Conservation (phyloP, 305 asterid species). For the Solanum hybrid region DNA sequence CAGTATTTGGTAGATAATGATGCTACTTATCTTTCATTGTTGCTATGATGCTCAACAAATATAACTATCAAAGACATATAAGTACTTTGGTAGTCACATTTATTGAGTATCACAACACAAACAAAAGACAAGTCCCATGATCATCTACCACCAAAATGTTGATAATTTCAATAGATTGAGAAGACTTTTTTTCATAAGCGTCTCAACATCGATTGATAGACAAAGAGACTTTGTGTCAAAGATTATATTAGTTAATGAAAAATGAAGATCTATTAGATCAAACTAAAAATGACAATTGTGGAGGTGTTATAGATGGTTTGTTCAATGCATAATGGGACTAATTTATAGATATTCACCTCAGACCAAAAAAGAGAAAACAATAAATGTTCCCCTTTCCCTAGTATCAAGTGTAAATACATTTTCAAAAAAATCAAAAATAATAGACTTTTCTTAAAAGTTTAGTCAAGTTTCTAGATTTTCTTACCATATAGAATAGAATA, state of each 20-base stretch:
- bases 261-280: background rate
- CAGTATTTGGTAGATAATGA: background rate
- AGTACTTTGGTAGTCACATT: background rate
- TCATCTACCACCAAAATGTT: background rate
- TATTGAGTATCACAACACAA: background rate
- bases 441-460: background rate
- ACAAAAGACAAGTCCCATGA: background rate
- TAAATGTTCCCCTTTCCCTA: background rate
- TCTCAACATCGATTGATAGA: background rate
- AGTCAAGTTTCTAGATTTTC: background rate
- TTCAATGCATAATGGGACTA: background rate
- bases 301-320: background rate
- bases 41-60: background rate
- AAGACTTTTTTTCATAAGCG: background rate
- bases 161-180: background rate
- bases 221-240: background rate
- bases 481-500: background rate
- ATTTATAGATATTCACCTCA: background rate
- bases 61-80: background rate
- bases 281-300: background rate
- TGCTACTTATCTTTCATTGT: background rate
- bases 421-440: background rate
- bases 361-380: background rate
- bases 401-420: background rate
- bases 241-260: background rate